Conservation (phyloP, 2,329 filamentous ascomycete species). For the Paracamarosporium sp. region DNA sequence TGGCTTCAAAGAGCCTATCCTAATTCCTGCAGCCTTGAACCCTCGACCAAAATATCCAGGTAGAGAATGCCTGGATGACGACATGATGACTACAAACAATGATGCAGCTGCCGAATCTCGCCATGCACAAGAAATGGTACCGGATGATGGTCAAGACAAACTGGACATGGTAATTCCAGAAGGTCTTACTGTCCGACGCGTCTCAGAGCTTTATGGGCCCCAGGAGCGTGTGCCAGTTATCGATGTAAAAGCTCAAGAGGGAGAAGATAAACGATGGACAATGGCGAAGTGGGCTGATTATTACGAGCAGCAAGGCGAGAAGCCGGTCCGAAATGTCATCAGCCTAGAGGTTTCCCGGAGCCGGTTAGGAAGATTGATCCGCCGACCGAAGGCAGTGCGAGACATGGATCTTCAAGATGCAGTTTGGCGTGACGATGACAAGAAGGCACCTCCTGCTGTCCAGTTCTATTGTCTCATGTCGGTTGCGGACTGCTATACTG, state of each 20-base stretch:
- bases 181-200: conserved; percentile 67
- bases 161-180: conserved; percentile 73
- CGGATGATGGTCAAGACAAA: conserved; percentile 68
- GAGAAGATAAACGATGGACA: conserved; percentile 69
- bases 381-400: conserved; percentile 69
- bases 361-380: conserved; percentile 66
- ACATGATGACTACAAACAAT: background rate
- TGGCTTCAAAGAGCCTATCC: conserved; percentile 71
- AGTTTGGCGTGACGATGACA: conserved; percentile 63
- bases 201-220: conserved; percentile 68
- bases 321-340: conserved; percentile 72
- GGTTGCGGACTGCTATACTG: conserved; percentile 73
- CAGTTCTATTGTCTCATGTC: conserved; percentile 76
- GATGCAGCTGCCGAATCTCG: conserved; percentile 29
- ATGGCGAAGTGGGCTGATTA: conserved; percentile 71
- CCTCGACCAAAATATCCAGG: conserved; percentile 53
- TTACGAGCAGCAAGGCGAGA: conserved; percentile 69
- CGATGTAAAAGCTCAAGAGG: conserved; percentile 73
- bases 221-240: conserved; percentile 71
- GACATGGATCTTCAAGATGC: conserved; percentile 66
- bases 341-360: conserved; percentile 72
- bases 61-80: conserved; percentile 12
- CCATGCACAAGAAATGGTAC: conserved; percentile 57
- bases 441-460: conserved; percentile 66
- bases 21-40: conserved; percentile 69